Conservation (phyloP, 257 asterid species). For the Phtheirospermum japonicum region DNA sequence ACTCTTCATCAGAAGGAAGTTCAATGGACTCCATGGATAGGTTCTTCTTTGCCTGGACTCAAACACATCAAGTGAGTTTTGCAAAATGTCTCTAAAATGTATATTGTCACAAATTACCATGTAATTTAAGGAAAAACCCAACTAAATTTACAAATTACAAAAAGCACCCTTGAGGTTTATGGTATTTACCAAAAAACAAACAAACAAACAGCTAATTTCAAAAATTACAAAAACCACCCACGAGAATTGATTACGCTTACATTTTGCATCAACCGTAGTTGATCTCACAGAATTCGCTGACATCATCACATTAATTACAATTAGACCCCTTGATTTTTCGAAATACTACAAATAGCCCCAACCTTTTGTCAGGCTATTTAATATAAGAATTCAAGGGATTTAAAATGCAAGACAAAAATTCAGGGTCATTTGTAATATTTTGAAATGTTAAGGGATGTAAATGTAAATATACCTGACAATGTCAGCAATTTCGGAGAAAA, state of each 20-base stretch:
- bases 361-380: too few relatives aligned
- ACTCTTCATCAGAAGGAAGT: conserved; percentile 66
- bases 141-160: too few relatives aligned
- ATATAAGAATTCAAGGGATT: neutral
- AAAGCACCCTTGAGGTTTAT: neutral
- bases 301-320: neutral
- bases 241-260: neutral
- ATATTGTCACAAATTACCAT: conserved; percentile 11
- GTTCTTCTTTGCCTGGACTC: conserved; percentile 78
- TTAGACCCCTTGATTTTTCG: neutral
- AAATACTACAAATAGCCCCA: neutral
- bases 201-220: too few relatives aligned
- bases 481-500: too few relatives aligned
- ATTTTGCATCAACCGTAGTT: too few relatives aligned
- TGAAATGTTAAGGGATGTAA: too few relatives aligned
- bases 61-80: conserved; percentile 25
- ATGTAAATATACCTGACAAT: too few relatives aligned
- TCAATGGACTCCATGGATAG: conserved; percentile 83
- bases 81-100: conserved; percentile 22
- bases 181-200: neutral
- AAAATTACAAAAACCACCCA: too few relatives aligned
- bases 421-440: too few relatives aligned
- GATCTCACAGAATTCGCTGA: too few relatives aligned
- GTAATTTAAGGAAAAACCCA: neutral
- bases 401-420: neutral